A percentile compares a stretch with the other conserved stretches of the same genome.
Evolutionary conservation across 257 asterid genomes (phyloP).

Genomic region (Osmanthus fragrans): DNA sequence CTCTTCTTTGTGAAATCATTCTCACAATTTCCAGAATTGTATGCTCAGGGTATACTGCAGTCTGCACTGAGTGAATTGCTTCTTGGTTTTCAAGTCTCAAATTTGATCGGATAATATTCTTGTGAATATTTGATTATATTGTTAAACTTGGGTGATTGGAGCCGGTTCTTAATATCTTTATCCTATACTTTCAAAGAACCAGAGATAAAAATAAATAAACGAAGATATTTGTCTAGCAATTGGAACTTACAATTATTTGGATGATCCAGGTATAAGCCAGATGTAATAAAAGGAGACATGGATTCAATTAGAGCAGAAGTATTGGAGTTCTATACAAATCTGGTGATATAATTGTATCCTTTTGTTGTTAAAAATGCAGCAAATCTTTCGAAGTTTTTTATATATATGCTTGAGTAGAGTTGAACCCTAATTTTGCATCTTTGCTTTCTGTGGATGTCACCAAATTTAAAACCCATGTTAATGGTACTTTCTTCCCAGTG

Average conservation of each 20-base stretch:
- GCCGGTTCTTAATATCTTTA: not conserved
- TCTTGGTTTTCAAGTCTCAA: not conserved
- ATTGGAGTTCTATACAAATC: slow-evolving; percentile 53
- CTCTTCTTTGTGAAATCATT: not conserved
- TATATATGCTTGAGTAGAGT: not conserved
- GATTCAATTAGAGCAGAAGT: slow-evolving; percentile 89
- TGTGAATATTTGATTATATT: not conserved
- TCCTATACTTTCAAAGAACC: not conserved
- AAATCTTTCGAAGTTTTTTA: not conserved
- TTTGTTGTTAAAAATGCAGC: not conserved
- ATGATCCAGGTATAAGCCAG: slow-evolving; percentile 75
- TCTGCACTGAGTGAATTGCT: not conserved
- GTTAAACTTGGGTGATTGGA: not conserved
- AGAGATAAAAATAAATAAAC: not conserved
- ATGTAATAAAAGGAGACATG: slow-evolving; percentile 84
- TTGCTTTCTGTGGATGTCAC: not conserved
- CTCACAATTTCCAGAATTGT: not conserved
- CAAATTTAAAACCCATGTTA: not conserved
- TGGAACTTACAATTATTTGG: slow-evolving; percentile 13
- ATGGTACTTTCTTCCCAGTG: not conserved
- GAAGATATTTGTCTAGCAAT: not conserved
- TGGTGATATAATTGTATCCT: slow-evolving; percentile 39
- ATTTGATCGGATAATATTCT: not conserved
- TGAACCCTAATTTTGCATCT: slow-evolving; percentile 17
- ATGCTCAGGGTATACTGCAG: not conserved